Conservation (phyloP, 2,329 filamentous ascomycete genomes). For the Neofusicoccum ribis region DNA sequence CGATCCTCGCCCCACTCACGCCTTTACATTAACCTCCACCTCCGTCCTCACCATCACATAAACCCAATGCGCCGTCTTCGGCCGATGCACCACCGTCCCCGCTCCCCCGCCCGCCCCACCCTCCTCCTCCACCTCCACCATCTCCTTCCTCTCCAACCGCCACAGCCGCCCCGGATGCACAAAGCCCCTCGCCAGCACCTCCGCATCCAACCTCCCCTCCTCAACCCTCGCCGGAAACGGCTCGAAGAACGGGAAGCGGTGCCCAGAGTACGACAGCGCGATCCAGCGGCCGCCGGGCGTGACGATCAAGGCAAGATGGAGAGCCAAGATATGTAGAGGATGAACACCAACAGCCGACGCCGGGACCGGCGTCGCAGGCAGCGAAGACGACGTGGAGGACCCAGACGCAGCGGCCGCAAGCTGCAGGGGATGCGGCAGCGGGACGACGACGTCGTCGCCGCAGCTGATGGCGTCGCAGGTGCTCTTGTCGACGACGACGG, state of each 20-base stretch:
- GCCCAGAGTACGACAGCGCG: constrained; percentile 40
- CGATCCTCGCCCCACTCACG: too few species aligned
- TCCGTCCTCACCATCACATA: constrained; percentile 42
- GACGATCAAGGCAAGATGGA: constrained; percentile 41
- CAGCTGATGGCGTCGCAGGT: constrained; percentile 41
- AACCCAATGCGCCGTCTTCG: constrained; percentile 40
- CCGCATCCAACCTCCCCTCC: constrained; percentile 13
- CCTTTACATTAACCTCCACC: not conserved
- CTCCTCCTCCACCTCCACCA: constrained; percentile 29
- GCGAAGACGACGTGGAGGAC: constrained; percentile 7
- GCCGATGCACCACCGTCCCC: constrained; percentile 31
- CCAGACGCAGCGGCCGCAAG: not conserved
- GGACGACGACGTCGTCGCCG: constrained; percentile 33
- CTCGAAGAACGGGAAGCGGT: constrained; percentile 40
- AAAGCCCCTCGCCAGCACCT: constrained; percentile 33
- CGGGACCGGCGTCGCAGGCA: too few species aligned
- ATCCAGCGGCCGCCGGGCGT: constrained; percentile 42
- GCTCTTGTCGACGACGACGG: constrained; percentile 40
- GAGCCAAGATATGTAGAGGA: constrained; percentile 40
- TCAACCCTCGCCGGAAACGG: constrained; percentile 22
- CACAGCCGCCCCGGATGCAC: constrained; percentile 41
- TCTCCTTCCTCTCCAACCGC: constrained; percentile 36
- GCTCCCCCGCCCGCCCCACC: constrained; percentile 20
- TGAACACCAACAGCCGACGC: constrained; percentile 27
- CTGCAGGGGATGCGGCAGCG: constrained; percentile 32